Percentiles rank a stretch among this genome's conserved stretches.
Evolutionary conservation across 1,139 yeast species (phyloP).

Genomic region (Yamadazyma buinensis): DNA sequence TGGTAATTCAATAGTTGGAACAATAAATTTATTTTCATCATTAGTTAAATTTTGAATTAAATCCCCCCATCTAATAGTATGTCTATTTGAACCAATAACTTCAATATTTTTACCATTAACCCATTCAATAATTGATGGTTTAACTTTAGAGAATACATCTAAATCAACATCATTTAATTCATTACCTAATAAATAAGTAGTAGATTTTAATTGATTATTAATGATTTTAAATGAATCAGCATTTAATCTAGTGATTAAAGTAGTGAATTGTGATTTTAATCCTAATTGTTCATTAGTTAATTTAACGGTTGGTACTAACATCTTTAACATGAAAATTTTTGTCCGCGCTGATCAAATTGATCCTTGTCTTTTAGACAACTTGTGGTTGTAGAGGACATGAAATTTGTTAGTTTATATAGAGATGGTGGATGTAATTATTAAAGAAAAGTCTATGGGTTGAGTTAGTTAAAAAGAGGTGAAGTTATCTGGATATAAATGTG

Average conservation of each 20-base stretch:
- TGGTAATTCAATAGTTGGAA: slow-evolving; percentile 66
- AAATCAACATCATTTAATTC: slow-evolving; percentile 66
- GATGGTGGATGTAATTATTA: no score
- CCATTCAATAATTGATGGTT: slow-evolving; percentile 59
- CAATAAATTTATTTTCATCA: slow-evolving; percentile 42
- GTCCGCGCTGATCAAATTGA: not conserved
- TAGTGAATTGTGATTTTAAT: slow-evolving; percentile 75
- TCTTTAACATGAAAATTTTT: slow-evolving; percentile 7
- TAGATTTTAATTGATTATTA: slow-evolving; percentile 64
- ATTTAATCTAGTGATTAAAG: slow-evolving; percentile 56
- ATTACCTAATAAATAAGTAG: slow-evolving; percentile 68
- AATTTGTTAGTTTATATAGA: no score
- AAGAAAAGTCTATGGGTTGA: no score
- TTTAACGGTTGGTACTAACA: slow-evolving; percentile 10
- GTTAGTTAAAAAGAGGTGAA: no score
- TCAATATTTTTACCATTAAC: slow-evolving; percentile 45
- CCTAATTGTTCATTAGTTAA: slow-evolving; percentile 57
- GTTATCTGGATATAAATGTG: no score
- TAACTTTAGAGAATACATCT: slow-evolving; percentile 59
- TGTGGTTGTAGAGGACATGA: no score
- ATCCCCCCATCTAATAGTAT: slow-evolving; percentile 88
- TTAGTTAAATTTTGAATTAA: slow-evolving; percentile 70
- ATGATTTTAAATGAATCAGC: slow-evolving; percentile 55
- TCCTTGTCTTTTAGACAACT: not conserved
- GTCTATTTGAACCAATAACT: slow-evolving; percentile 55